Conservation (phyloP, 192 early-diverging fungal species). For the Coemansia sp. region DNA sequence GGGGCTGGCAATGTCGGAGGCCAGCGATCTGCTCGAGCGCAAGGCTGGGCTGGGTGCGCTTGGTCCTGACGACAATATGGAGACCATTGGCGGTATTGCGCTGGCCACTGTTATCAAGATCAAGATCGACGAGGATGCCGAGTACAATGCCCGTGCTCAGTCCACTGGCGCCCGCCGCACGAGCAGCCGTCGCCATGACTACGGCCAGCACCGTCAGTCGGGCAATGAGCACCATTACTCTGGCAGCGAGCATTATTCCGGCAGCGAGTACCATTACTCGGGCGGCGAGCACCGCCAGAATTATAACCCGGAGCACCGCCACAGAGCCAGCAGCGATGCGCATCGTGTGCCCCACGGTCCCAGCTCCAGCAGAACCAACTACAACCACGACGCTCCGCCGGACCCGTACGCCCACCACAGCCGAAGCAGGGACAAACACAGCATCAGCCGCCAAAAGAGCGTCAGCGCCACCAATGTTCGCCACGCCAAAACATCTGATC, state of each 20-base stretch:
- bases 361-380: slow-evolving; percentile 4
- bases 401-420: slow-evolving; percentile 10
- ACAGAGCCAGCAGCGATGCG: neutral
- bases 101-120: slow-evolving; percentile 49
- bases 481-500: slow-evolving; percentile 8
- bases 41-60: slow-evolving; percentile 22
- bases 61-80: slow-evolving; percentile 37
- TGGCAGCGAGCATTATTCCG: too few relatives aligned
- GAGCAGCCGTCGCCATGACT: neutral
- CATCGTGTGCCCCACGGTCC: neutral
- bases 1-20: slow-evolving; percentile 41
- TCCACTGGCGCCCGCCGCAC: slow-evolving; percentile 7
- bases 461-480: slow-evolving; percentile 4
- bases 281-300: neutral
- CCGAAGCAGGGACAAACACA: neutral
- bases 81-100: slow-evolving; percentile 39
- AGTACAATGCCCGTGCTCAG: neutral
- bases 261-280: neutral
- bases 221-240: too few relatives aligned
- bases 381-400: neutral
- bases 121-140: slow-evolving; percentile 41
- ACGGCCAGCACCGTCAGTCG: neutral
- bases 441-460: neutral
- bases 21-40: slow-evolving; percentile 27
- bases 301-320: neutral